A percentile compares a stretch with the other conserved stretches of the same genome.
Conservation (phyloP, 2,329 filamentous ascomycete genomes). For the Akanthomyces lecanii region DNA sequence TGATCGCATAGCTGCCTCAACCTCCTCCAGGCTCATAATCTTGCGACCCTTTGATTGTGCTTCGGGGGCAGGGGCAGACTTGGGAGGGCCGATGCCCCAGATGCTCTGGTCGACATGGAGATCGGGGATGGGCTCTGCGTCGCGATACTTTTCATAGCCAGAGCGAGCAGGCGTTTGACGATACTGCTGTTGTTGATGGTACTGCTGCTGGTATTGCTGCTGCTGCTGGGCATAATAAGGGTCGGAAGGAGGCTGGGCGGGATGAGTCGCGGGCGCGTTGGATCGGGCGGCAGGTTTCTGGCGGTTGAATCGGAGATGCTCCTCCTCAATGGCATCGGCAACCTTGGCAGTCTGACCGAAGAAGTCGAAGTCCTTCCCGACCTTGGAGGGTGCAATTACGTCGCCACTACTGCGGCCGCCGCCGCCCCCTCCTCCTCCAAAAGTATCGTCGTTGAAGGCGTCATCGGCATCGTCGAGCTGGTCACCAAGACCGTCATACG, state of each 20-base stretch:
- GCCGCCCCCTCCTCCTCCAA: conserved; percentile 45
- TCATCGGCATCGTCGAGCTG: conserved; percentile 89
- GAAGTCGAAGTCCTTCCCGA: conserved; percentile 96
- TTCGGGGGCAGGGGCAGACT: conserved; percentile 29
- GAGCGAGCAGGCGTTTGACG: conserved; percentile 61
- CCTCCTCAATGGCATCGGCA: conserved; percentile 80
- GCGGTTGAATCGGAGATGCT: conserved; percentile 78
- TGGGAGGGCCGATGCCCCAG: conserved; percentile 71
- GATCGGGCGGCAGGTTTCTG: conserved; percentile 57
- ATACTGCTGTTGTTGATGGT: conserved; percentile 24
- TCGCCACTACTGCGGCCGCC: conserved; percentile 38
- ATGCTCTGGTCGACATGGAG: conserved; percentile 89
- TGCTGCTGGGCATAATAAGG: conserved; percentile 31
- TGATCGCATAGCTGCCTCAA: conserved; percentile 85
- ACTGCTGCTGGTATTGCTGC: conserved; percentile 18
- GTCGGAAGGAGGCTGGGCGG: conserved; percentile 30
- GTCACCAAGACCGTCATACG: conserved; percentile 91
- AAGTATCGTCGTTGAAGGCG: conserved; percentile 95
- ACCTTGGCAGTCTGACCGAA: conserved; percentile 89
- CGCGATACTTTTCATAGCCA: conserved; percentile 88
- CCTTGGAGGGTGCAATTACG: conserved; percentile 41
- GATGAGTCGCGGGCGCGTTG: conserved; percentile 31
- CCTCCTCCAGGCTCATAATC: conserved; percentile 94
- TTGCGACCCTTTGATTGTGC: conserved; percentile 51
- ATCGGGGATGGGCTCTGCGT: conserved; percentile 79